Percentiles rank a stretch among this genome's conserved stretches.
phyloP scores from a whole-genome alignment of 2,329 filamentous ascomycete species.

The Stachybotrys chlorohalonatus region DNA sequence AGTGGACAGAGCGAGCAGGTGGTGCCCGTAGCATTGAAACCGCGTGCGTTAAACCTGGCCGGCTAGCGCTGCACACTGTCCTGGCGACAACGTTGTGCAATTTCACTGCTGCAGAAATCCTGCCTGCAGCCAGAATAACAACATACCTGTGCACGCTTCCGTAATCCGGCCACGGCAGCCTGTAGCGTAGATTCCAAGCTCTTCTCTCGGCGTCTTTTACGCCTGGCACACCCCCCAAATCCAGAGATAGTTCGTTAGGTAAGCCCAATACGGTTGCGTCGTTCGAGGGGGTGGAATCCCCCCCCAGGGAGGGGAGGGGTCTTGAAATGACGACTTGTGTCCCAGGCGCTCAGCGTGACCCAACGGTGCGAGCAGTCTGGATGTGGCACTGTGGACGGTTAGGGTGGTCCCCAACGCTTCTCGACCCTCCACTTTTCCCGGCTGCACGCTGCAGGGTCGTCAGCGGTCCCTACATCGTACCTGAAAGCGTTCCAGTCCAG shows the following conservation, averaged over 20 bases:
- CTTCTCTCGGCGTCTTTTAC: neutral
- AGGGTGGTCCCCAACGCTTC: too few species aligned
- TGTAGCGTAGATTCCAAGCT: neutral
- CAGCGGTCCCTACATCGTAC: neutral
- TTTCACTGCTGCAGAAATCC: too few species aligned
- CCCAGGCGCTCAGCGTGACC: constrained; percentile 6
- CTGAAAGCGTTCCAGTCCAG: neutral
- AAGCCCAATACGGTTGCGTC: neutral
- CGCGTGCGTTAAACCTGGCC: too few species aligned
- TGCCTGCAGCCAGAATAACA: too few species aligned
- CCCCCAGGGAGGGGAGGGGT: neutral
- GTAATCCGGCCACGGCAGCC: too few species aligned
- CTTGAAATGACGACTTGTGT: neutral
- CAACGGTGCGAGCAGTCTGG: constrained; percentile 1
- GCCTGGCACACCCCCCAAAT: neutral
- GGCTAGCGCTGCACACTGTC: too few species aligned
- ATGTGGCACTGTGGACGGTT: neutral
- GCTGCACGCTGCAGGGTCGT: neutral
- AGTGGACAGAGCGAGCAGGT: neutral
- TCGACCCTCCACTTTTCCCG: neutral
- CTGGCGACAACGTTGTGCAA: too few species aligned
- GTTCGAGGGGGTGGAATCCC: neutral
- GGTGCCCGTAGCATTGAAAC: too few species aligned
- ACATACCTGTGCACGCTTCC: too few species aligned
- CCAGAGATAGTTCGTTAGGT: neutral